Evolutionary conservation across 495 filamentous ascomycete species (phyloP), one percentile per base, ranked within the genome.

Genomic region (Neurospora hispaniola): DNA sequence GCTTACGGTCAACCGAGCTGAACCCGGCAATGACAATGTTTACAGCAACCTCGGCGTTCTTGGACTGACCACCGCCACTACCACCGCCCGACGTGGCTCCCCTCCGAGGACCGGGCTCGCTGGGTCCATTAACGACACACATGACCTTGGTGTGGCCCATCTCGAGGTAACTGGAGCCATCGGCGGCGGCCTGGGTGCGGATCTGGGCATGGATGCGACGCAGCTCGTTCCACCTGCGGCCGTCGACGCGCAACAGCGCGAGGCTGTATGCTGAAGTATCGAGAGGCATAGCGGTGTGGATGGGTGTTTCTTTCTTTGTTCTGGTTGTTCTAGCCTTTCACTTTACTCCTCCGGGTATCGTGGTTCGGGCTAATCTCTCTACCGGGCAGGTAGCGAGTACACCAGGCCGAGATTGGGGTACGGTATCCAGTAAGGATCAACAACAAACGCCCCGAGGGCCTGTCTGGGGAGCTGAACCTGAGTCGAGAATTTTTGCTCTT

Each of bases 101-200:
- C 46, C 79, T 74, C 62, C 79, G 72, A 84, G 42, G 84, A 79
- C 73, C 87, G 77, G 69, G 88, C 85, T 98, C 95, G 31, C 85
- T 87, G 0, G 96, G 96, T 0, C 96, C 96, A 7, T 89, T 86
- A 10, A 98, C 89, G 4, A 93, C 94, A 84, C 96, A 98, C 82
- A 98, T 91, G 73, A 98, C 90, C 78, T 96, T 93, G 5, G 96
- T 99, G 80, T 98, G 96, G 73, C 96, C 96, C 90, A 97, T 96
- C 77, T 96, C 92, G 31, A 98, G 86, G 81, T 97, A 97, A 70
- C 89, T 90, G 35, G 91, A 94, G 12, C 96, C 96, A 71, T 97
- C 96, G 41, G 94, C 93, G 72, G 94, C 89, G 38, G 94, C 89
- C 82, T 97, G 95, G 27, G 93, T 97, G 54, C 90, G 92, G 80